A percentile compares a stretch with the other conserved stretches of the same genome.
These are phyloP conservation scores for Blastocystis sp. DNA, from an alignment of 352 stramenopile species.

Conservation along the genomic window DNA sequence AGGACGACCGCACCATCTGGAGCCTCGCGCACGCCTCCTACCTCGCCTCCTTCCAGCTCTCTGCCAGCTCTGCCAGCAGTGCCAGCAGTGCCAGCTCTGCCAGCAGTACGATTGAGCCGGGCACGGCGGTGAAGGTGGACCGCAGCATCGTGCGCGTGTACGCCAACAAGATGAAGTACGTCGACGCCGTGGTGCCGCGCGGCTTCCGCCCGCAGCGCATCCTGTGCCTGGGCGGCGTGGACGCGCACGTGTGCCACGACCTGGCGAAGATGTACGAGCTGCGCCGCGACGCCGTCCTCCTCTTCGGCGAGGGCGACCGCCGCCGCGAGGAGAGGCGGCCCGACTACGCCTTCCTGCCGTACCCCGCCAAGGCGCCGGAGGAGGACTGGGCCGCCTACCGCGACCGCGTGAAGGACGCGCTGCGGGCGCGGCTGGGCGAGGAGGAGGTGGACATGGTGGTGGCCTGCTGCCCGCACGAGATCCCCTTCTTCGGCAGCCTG, in stretches of 20 bases:
- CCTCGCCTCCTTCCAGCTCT: slow-evolving; percentile 7
- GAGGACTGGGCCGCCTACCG: slow-evolving; percentile 22
- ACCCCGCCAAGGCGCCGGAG: neutral
- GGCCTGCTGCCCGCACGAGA: slow-evolving; percentile 31
- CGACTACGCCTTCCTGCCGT: slow-evolving; percentile 1
- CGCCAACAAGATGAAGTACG: slow-evolving; percentile 64
- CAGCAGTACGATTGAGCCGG: neutral
- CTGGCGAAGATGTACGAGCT: slow-evolving; percentile 56
- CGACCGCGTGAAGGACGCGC: neutral
- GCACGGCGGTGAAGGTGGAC: slow-evolving; percentile 12
- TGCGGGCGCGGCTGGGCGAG: neutral
- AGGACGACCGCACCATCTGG: slow-evolving; percentile 1
- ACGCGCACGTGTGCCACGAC: slow-evolving; percentile 34
- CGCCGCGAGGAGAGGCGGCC: slow-evolving; percentile 2
- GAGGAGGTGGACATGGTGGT: slow-evolving; percentile 54
- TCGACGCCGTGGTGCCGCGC: slow-evolving; percentile 39
- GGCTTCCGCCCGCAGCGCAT: slow-evolving; percentile 37
- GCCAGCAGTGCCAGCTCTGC: neutral
- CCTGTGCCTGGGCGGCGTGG: slow-evolving; percentile 41
- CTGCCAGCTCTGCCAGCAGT: neutral
- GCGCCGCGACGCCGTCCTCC: neutral
- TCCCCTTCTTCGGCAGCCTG: slow-evolving; percentile 45
- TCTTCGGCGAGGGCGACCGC: slow-evolving; percentile 38
- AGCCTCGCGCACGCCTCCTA: slow-evolving; percentile 5
- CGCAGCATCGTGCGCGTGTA: slow-evolving; percentile 55